Percentiles rank a stretch among this genome's conserved stretches.
Evolutionary conservation across 2,329 filamentous ascomycete species (phyloP).

Genomic region (Fusarium floridanum): DNA sequence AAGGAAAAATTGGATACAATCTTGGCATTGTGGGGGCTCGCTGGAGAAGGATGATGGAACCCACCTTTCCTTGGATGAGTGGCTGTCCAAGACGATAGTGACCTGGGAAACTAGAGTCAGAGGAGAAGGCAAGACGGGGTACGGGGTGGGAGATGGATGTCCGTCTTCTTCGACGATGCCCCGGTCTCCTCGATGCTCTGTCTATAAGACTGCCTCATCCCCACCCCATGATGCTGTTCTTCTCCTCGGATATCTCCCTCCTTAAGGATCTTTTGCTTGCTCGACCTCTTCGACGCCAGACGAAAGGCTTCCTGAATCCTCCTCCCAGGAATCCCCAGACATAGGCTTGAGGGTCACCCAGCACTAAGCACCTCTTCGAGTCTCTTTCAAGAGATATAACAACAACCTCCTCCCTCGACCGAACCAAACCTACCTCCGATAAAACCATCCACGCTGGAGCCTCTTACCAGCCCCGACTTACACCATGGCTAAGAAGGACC

Average conservation of each 20-base stretch:
- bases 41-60: slow-evolving; percentile 28
- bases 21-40: slow-evolving; percentile 43
- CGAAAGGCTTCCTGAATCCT: slow-evolving; percentile 41
- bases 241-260: slow-evolving; percentile 16
- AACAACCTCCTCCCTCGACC: slow-evolving; percentile 4
- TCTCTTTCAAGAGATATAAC: slow-evolving; percentile 12
- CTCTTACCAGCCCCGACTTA: slow-evolving; percentile 21
- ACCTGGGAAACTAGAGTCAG: slow-evolving; percentile 21
- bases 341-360: slow-evolving; percentile 30
- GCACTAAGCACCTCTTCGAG: slow-evolving; percentile 1
- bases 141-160: slow-evolving; percentile 34
- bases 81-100: slow-evolving; percentile 28
- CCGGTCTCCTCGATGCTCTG: slow-evolving; percentile 15
- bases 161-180: slow-evolving; percentile 17
- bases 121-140: slow-evolving; percentile 15
- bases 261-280: slow-evolving; percentile 35
- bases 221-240: slow-evolving; percentile 23
- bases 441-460: slow-evolving; percentile 30
- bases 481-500: slow-evolving; percentile 41
- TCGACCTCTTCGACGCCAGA: slow-evolving; percentile 34
- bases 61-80: slow-evolving; percentile 15
- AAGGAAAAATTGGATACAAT: slow-evolving; percentile 41
- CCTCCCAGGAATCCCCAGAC: slow-evolving; percentile 38
- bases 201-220: slow-evolving; percentile 44
- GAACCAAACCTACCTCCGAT: slow-evolving; percentile 4